Conservation (phyloP, 1,284 basidiomycete species). For the Neonothopanus nambi region DNA sequence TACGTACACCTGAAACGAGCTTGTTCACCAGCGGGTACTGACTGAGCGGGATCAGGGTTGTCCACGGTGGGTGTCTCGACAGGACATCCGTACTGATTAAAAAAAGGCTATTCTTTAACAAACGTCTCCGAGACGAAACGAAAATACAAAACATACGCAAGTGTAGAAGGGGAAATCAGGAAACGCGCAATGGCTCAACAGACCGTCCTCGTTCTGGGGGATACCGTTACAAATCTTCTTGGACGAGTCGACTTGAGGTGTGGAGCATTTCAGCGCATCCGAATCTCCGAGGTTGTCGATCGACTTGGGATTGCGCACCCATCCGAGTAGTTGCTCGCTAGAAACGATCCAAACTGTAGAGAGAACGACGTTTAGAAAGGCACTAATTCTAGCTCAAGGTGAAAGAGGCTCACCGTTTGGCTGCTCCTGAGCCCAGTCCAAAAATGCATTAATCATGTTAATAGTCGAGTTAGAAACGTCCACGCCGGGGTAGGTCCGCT, state of each 20-base stretch:
- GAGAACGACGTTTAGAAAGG: slow-evolving; percentile 22
- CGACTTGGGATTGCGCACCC: slow-evolving; percentile 73
- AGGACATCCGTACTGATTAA: slow-evolving; percentile 70
- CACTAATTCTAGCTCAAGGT: slow-evolving; percentile 8
- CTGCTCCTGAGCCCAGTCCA: slow-evolving; percentile 80
- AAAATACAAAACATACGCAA: slow-evolving; percentile 49
- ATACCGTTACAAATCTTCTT: slow-evolving; percentile 75
- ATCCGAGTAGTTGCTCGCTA: slow-evolving; percentile 71
- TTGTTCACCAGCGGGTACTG: slow-evolving; percentile 40
- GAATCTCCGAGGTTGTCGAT: slow-evolving; percentile 57
- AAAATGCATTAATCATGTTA: slow-evolving; percentile 75
- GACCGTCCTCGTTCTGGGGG: slow-evolving; percentile 59
- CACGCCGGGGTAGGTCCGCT: slow-evolving; percentile 61
- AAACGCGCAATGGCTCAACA: slow-evolving; percentile 65
- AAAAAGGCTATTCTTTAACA: not conserved
- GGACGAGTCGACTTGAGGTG: slow-evolving; percentile 54
- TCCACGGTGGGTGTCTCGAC: slow-evolving; percentile 48
- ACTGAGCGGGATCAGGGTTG: slow-evolving; percentile 68
- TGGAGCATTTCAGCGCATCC: slow-evolving; percentile 59
- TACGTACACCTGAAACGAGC: slow-evolving; percentile 55
- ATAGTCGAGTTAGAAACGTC: slow-evolving; percentile 52
- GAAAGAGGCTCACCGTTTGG: slow-evolving; percentile 42
- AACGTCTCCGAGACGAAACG: not conserved
- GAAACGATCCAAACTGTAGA: slow-evolving; percentile 73
- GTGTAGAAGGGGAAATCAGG: slow-evolving; percentile 76